phyloP scores from a whole-genome alignment of 257 asterid species.

The Forsythia viridissima region DNA sequence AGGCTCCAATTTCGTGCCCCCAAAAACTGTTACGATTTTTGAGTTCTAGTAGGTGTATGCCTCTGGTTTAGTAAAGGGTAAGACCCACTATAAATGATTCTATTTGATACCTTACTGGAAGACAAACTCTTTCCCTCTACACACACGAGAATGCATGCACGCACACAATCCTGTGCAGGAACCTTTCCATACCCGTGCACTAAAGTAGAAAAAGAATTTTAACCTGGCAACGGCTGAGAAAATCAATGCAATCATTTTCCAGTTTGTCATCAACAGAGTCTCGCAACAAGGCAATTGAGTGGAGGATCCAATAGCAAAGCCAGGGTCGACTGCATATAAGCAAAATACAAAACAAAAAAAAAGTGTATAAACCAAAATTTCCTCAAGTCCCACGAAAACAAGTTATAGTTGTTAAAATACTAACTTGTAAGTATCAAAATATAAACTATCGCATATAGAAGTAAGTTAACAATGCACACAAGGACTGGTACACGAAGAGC shows the following conservation, averaged over 20 bases:
- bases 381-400: not conserved
- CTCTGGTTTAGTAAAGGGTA: not conserved
- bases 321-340: constrained; percentile 80
- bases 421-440: too few relatives aligned
- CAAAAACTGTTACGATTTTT: not conserved
- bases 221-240: constrained; percentile 87
- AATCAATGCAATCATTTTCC: constrained; percentile 61
- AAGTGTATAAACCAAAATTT: not conserved
- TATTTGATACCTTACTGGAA: not conserved
- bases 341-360: constrained; percentile 16
- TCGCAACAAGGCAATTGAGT: constrained; percentile 78
- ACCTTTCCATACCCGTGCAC: not conserved
- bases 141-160: not conserved
- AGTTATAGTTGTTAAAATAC: not conserved
- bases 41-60: not conserved
- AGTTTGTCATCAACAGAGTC: constrained; percentile 62
- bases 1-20: not conserved
- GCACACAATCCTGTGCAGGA: not conserved
- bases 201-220: not conserved
- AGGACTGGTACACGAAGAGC: not conserved
- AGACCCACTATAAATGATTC: not conserved
- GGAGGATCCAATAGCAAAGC: constrained; percentile 95
- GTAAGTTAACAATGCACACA: not conserved
- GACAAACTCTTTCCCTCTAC: not conserved
- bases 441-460: too few relatives aligned